Conservation (phyloP, 148 eudicot genomes). For the Oxyria digyna region DNA sequence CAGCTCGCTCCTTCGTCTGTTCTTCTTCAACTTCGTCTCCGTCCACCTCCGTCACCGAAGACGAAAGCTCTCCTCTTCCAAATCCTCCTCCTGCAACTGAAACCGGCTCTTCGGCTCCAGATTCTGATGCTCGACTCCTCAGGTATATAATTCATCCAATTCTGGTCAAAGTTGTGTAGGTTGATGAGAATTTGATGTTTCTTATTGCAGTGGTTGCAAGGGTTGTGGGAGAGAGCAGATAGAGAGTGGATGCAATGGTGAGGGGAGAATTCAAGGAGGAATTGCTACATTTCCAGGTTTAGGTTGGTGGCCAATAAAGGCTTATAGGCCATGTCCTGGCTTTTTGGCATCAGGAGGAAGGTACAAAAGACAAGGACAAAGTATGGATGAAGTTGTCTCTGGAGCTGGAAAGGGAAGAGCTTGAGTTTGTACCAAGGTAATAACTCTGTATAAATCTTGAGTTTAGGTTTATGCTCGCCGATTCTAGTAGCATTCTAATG, state of each 20-base stretch:
- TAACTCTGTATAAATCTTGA: neutral
- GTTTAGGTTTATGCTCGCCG: neutral
- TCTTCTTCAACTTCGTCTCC: neutral
- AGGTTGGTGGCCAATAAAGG: constrained; percentile 99
- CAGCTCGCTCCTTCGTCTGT: neutral
- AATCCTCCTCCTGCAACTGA: constrained; percentile 1
- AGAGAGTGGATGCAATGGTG: constrained; percentile 83
- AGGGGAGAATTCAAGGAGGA: constrained; percentile 94
- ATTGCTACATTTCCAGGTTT: constrained; percentile 87
- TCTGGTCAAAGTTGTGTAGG: no score
- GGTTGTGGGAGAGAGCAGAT: constrained; percentile 60
- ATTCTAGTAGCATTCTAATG: neutral
- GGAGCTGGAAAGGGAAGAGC: constrained; percentile 29
- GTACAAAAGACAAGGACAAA: constrained; percentile 72
- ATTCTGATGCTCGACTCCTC: neutral
- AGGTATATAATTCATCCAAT: neutral
- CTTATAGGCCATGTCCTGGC: constrained; percentile 89
- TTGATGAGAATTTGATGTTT: neutral
- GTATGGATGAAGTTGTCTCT: constrained; percentile 78
- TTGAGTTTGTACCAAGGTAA: constrained; percentile 30
- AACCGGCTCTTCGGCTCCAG: neutral
- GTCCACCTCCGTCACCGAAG: constrained; percentile 1
- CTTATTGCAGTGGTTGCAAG: constrained; percentile 33
- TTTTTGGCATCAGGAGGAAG: constrained; percentile 77
- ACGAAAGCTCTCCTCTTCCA: constrained; percentile 4